Evolutionary conservation across 352 stramenopile species (phyloP), one percentile per base, ranked within the genome.

Genomic region (Elongisporangium senticosum): DNA sequence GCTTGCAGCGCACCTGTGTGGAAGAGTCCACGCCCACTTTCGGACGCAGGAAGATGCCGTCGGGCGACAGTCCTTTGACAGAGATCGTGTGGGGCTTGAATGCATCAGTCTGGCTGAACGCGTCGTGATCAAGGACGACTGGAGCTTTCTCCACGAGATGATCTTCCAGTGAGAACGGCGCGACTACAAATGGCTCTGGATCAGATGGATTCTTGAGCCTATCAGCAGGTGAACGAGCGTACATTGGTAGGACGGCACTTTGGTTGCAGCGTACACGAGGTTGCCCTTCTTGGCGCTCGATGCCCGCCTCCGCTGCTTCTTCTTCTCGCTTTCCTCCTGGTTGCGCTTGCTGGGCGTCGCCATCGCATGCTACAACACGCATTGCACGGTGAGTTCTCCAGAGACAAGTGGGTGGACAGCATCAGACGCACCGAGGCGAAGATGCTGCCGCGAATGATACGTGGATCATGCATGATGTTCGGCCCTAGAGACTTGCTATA

Each of bases 391-490:
- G 28, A 39, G 17, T 4, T 17, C 3, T 10, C 20, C 19, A 55
- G 8, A n/a, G 43, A 40, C 7, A 2, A n/a, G 22, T 8, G 40
- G 14, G 37, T n/a, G n/a, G 3, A 6, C 20, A 52, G 24, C 24
- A 7, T 33, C 28, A 40, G 5, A 65, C 63, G n/a, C 51, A 88
- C 78, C 43, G 70, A 59, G 4, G 79, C 79, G 28, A 87, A 91
- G 20, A 89, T 76, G 39, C 72, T 89, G 2, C 82, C 82, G 33
- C 82, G 67, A 28, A 72, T 65, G 13, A 91, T 72, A 22, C 82
- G 78, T 28, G 77, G 77, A 40, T 91, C 77, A 59, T 89, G 76
- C 82, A 91, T 91, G 55, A 89, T 91, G 50, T 91, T 91, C 13
- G 76, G 67, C 20, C 67, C 61, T 19, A 65, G 33, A 2, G 65